These are phyloP conservation scores for Eragrostis curvula DNA, from an alignment of 176 grass and related monocot species.

Conservation along the genomic window DNA sequence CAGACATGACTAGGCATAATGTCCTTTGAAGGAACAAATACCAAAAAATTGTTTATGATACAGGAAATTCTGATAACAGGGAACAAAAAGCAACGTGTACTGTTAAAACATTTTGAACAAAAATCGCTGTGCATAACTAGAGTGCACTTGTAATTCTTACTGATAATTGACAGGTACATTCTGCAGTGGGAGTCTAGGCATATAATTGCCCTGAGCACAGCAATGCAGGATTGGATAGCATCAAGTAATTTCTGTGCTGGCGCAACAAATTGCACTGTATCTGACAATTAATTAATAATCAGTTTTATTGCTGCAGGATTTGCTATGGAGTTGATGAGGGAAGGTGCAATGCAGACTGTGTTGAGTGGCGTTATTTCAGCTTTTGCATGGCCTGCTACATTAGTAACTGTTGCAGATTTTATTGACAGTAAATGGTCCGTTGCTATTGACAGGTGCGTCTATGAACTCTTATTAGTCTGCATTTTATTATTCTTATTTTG, in stretches of 20 bases:
- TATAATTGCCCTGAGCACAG: conserved; percentile 81
- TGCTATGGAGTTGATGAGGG: conserved; percentile 81
- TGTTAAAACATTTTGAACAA: conserved; percentile 12
- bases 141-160: conserved; percentile 8
- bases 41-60: not conserved
- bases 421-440: conserved; percentile 95
- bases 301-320: conserved; percentile 53
- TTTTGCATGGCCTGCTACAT: conserved; percentile 82
- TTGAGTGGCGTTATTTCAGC: conserved; percentile 76
- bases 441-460: conserved; percentile 86
- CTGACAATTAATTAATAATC: conserved; percentile 20
- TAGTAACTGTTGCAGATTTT: conserved; percentile 85
- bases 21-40: not conserved
- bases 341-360: conserved; percentile 92
- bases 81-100: conserved; percentile 1
- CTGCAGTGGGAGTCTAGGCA: conserved; percentile 93
- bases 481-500: not conserved
- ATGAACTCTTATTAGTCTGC: not conserved
- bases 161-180: conserved; percentile 65
- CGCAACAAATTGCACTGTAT: not conserved
- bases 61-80: conserved; percentile 4
- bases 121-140: conserved; percentile 12
- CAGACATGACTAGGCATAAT: not conserved
- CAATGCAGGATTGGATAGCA: conserved; percentile 92
- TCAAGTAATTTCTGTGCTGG: conserved; percentile 66